A percentile compares a stretch with the other conserved stretches of the same genome.
Conservation (phyloP, 1,139 yeast species). For the Petasospora rhodanensis region DNA sequence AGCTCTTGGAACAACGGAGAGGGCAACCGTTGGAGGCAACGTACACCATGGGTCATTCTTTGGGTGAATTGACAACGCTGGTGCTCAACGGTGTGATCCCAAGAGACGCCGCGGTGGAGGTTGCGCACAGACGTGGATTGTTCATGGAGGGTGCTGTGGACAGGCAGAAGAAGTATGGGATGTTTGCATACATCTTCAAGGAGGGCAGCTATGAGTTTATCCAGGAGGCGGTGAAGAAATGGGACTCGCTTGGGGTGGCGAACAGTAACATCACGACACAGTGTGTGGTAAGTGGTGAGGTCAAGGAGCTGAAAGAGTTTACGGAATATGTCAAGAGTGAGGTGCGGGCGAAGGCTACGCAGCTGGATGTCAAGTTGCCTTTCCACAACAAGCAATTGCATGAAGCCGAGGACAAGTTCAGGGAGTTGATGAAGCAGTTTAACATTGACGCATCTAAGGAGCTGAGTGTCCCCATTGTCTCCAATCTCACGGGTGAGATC, state of each 20-base stretch:
- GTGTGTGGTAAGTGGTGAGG: slow-evolving; percentile 37
- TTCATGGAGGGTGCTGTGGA: slow-evolving; percentile 36
- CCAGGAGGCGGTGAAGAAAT: slow-evolving; percentile 3
- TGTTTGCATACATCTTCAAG: slow-evolving; percentile 37
- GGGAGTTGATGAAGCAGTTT: slow-evolving; percentile 19
- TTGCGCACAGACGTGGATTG: slow-evolving; percentile 40
- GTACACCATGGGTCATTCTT: slow-evolving; percentile 49
- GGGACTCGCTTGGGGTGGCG: slow-evolving; percentile 31
- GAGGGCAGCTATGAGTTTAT: slow-evolving; percentile 27
- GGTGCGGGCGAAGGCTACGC: slow-evolving; percentile 27
- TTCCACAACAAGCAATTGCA: slow-evolving; percentile 39
- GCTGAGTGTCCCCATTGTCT: slow-evolving; percentile 31
- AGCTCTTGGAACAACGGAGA: slow-evolving; percentile 26
- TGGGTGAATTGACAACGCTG: slow-evolving; percentile 53
- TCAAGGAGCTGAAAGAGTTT: slow-evolving; percentile 19
- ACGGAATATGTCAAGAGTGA: slow-evolving; percentile 25
- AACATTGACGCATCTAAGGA: slow-evolving; percentile 8
- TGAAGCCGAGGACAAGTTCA: slow-evolving; percentile 33
- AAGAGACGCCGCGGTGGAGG: slow-evolving; percentile 26
- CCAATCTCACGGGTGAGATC: slow-evolving; percentile 34
- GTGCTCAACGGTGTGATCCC: slow-evolving; percentile 38
- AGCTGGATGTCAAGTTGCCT: slow-evolving; percentile 41
- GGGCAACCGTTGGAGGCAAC: slow-evolving; percentile 27
- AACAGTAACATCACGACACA: slow-evolving; percentile 38
- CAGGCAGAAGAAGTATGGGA: slow-evolving; percentile 28